Percentiles rank a stretch among this genome's conserved stretches.
These are phyloP conservation scores for Ogataea henricii DNA, from an alignment of 805 yeast species.

Conservation along the genomic window DNA sequence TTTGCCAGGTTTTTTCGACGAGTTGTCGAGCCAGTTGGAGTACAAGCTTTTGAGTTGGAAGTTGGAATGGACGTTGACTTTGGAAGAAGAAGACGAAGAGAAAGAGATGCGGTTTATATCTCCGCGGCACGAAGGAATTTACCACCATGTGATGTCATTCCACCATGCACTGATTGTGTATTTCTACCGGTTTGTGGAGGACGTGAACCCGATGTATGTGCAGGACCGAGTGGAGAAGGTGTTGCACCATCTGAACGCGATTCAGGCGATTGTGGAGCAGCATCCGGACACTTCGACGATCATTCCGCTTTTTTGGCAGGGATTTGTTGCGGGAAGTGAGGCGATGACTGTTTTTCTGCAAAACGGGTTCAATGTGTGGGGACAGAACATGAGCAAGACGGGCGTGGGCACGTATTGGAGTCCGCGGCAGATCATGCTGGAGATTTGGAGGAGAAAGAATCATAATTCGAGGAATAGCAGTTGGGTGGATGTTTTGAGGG, in stretches of 20 bases:
- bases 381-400: constrained; percentile 56
- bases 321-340: constrained; percentile 85
- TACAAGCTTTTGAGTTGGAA: constrained; percentile 63
- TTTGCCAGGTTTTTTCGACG: constrained; percentile 39
- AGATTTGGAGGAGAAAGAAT: constrained; percentile 78
- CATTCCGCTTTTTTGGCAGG: constrained; percentile 85
- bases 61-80: constrained; percentile 66
- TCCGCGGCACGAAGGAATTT: constrained; percentile 68
- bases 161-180: constrained; percentile 72
- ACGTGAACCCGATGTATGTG: constrained; percentile 53
- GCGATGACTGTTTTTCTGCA: constrained; percentile 61
- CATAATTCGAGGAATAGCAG: constrained; percentile 58
- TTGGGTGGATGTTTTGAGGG: constrained; percentile 79
- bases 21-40: constrained; percentile 44
- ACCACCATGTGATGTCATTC: constrained; percentile 79
- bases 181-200: constrained; percentile 64
- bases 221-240: constrained; percentile 65
- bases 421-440: constrained; percentile 80
- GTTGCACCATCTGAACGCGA: constrained; percentile 60
- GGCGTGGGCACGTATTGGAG: constrained; percentile 86
- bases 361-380: constrained; percentile 72
- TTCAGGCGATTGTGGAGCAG: constrained; percentile 55
- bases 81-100: constrained; percentile 28
- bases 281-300: constrained; percentile 54
- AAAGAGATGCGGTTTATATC: constrained; percentile 41